A percentile compares a stretch with the other conserved stretches of the same genome.
Evolutionary conservation across 2,329 filamentous ascomycete genomes (phyloP).

Genomic region (Lasiodiplodia sp.): DNA sequence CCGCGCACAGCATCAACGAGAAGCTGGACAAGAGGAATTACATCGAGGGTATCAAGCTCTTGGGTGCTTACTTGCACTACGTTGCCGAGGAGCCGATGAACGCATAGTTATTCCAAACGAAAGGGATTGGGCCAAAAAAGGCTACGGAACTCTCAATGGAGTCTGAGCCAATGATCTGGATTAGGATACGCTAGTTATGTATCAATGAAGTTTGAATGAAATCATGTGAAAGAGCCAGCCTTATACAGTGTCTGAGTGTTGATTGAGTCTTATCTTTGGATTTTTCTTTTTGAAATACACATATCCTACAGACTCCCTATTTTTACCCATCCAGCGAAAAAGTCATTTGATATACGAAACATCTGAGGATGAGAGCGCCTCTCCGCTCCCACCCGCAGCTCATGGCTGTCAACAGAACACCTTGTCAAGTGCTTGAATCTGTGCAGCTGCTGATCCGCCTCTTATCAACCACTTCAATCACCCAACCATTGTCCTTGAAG

Average conservation of each 20-base stretch:
- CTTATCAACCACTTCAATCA: background rate
- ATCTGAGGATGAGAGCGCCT: background rate
- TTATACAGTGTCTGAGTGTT: background rate
- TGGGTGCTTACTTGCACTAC: conserved; percentile 95
- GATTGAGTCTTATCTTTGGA: background rate
- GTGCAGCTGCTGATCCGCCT: background rate
- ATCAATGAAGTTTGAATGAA: background rate
- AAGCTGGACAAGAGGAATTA: conserved; percentile 98
- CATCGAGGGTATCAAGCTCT: conserved; percentile 94
- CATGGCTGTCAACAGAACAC: background rate
- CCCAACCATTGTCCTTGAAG: background rate
- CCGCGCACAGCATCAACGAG: conserved; percentile 97
- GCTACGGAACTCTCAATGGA: background rate
- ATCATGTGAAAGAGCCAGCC: background rate
- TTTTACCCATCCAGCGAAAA: conserved; percentile 8
- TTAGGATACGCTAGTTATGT: background rate
- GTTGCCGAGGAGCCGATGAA: conserved; percentile 83
- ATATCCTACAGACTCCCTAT: conserved; percentile 20
- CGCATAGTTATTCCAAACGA: background rate
- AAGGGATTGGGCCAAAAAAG: background rate
- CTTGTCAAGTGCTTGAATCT: background rate
- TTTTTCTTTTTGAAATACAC: conserved; percentile 2
- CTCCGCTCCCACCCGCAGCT: background rate
- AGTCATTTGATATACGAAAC: conserved; percentile 6
- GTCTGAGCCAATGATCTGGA: background rate